These are phyloP conservation scores for Condylostoma magnum DNA, from an alignment of 169 alveolate species.

Conservation along the genomic window DNA sequence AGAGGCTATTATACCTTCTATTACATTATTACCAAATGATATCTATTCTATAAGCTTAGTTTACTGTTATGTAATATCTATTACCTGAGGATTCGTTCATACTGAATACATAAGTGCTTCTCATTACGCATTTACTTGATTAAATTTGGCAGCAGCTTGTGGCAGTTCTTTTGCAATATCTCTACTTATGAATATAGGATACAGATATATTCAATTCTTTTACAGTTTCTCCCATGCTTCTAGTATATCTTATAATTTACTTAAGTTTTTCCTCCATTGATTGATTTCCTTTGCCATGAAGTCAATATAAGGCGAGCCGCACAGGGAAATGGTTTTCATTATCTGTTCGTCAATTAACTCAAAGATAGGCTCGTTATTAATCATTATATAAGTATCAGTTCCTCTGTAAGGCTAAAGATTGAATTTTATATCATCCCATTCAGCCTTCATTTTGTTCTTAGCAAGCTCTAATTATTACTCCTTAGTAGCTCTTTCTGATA, in stretches of 20 bases:
- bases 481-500: conserved; percentile 66
- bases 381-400: conserved; percentile 74
- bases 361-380: conserved; percentile 72
- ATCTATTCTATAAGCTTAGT: conserved; percentile 24
- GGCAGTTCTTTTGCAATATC: conserved; percentile 83
- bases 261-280: conserved; percentile 49
- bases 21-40: conserved; percentile 61
- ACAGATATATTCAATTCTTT: conserved; percentile 83
- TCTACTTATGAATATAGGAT: conserved; percentile 82
- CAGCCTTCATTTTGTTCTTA: conserved; percentile 53
- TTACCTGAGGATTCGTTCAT: background rate
- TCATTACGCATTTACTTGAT: conserved; percentile 75
- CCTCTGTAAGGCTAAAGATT: conserved; percentile 66
- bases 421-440: conserved; percentile 76
- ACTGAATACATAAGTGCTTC: conserved; percentile 49
- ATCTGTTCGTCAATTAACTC: conserved; percentile 83
- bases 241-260: conserved; percentile 52
- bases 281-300: conserved; percentile 44
- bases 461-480: conserved; percentile 66
- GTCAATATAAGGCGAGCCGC: conserved; percentile 70
- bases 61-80: background rate
- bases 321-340: conserved; percentile 69
- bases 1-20: conserved; percentile 78
- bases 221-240: conserved; percentile 73
- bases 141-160: conserved; percentile 65